Conservation (phyloP, 179 eudicot species). For the Beta lomatogona region DNA sequence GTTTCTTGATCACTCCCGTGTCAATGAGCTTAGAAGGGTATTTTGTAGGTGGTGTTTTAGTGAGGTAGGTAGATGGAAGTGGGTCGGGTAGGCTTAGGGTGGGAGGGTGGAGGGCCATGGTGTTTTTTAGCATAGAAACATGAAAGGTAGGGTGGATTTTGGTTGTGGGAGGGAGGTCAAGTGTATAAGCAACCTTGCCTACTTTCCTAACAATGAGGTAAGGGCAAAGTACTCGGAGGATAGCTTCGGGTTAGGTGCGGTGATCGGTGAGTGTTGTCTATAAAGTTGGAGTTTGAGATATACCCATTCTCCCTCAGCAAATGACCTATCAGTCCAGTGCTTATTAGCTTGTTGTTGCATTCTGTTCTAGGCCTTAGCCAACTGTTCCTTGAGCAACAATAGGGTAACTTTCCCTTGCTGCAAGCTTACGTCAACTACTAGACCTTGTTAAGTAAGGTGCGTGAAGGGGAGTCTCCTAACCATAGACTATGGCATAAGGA, state of each 20-base stretch:
- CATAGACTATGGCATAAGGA: background rate
- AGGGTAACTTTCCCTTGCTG: background rate
- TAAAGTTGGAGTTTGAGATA: background rate
- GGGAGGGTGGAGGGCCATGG: background rate
- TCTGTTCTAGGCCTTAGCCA: background rate
- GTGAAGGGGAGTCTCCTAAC: background rate
- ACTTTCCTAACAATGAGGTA: background rate
- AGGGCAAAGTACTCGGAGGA: background rate
- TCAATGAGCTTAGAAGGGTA: too few species aligned
- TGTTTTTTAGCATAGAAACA: conserved; percentile 4
- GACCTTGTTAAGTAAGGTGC: background rate
- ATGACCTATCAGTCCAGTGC: background rate
- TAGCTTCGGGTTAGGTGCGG: background rate
- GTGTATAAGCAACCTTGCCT: background rate
- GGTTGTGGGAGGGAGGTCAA: background rate
- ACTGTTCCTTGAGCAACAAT: background rate
- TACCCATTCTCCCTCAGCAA: background rate
- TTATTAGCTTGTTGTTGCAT: background rate
- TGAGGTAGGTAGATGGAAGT: too few species aligned
- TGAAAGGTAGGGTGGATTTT: background rate
- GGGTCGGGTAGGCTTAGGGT: background rate
- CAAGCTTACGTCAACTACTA: background rate
- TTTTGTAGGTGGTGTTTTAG: too few species aligned
- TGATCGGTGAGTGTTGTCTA: background rate
- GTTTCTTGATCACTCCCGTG: too few species aligned